Conservation (phyloP, 495 filamentous ascomycete species). For the Acidomyces sp. region DNA sequence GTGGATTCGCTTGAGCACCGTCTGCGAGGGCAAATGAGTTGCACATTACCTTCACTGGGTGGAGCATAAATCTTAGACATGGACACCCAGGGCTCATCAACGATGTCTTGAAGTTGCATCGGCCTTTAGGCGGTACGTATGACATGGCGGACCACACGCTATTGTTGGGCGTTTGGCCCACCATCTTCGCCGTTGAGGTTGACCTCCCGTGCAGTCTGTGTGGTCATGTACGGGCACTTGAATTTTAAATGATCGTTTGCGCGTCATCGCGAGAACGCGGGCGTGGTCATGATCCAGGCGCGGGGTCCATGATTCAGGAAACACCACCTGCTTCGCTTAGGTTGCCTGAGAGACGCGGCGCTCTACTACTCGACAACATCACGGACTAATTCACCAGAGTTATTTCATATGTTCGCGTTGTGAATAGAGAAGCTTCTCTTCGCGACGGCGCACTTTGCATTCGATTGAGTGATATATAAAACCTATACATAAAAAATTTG, state of each 20-base stretch:
- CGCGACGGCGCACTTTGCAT: no score
- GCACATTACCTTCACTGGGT: conserved; percentile 40
- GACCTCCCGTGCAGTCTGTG: not conserved
- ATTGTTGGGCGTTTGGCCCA: conserved; percentile 9
- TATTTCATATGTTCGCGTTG: no score
- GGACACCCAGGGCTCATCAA: conserved; percentile 35
- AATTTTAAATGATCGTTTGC: not conserved
- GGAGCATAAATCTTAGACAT: conserved; percentile 46
- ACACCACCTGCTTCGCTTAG: no score
- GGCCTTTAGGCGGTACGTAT: conserved; percentile 32
- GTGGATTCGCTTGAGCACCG: not conserved
- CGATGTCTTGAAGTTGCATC: conserved; percentile 32
- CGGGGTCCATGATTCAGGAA: no score
- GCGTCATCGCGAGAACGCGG: no score
- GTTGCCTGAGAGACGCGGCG: no score
- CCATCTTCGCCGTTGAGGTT: conserved; percentile 3
- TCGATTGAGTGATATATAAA: no score
- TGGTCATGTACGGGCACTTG: not conserved
- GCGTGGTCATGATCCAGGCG: no score
- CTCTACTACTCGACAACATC: no score
- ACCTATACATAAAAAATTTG: no score
- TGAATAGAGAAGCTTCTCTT: no score
- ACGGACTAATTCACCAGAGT: no score
- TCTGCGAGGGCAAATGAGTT: not conserved
- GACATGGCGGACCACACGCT: conserved; percentile 28